These are phyloP conservation scores for Phaffomyces antillensis DNA, from an alignment of 805 yeast genomes.

Conservation along the genomic window DNA sequence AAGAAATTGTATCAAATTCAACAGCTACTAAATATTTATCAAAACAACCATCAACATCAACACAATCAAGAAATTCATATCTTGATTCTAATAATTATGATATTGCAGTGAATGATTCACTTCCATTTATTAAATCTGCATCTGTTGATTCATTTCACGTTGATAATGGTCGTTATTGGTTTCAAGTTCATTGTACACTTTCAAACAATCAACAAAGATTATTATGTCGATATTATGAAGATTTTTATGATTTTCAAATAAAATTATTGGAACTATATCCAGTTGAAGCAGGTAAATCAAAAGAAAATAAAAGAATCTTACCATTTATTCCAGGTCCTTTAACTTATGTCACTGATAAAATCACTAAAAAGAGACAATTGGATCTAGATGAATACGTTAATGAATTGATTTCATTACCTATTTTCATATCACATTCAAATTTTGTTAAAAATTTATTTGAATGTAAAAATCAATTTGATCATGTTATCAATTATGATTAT, in stretches of 20 bases:
- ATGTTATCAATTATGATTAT: conserved; percentile 1
- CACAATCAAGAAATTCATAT: no score
- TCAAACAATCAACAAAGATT: conserved; percentile 63
- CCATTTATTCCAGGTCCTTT: conserved; percentile 97
- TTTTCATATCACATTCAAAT: conserved; percentile 61
- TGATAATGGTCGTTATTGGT: conserved; percentile 87
- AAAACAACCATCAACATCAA: not conserved
- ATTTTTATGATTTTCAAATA: conserved; percentile 91
- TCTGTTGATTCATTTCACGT: conserved; percentile 73
- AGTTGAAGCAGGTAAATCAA: conserved; percentile 78
- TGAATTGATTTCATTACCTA: conserved; percentile 63
- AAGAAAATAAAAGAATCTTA: conserved; percentile 66
- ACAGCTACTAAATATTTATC: not conserved
- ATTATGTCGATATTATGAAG: conserved; percentile 87
- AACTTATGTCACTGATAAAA: conserved; percentile 78
- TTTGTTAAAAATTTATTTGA: conserved; percentile 69
- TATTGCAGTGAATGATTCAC: conserved; percentile 8
- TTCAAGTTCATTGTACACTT: conserved; percentile 59
- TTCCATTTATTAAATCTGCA: conserved; percentile 34
- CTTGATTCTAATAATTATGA: not conserved
- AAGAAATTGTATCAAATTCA: conserved; percentile 10
- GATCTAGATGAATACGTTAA: conserved; percentile 51
- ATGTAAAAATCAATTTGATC: conserved; percentile 33
- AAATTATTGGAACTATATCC: conserved; percentile 78
- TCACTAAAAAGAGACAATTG: conserved; percentile 46